Conservation (phyloP, 1,284 basidiomycete species). For the Wolfiporia cocos region DNA sequence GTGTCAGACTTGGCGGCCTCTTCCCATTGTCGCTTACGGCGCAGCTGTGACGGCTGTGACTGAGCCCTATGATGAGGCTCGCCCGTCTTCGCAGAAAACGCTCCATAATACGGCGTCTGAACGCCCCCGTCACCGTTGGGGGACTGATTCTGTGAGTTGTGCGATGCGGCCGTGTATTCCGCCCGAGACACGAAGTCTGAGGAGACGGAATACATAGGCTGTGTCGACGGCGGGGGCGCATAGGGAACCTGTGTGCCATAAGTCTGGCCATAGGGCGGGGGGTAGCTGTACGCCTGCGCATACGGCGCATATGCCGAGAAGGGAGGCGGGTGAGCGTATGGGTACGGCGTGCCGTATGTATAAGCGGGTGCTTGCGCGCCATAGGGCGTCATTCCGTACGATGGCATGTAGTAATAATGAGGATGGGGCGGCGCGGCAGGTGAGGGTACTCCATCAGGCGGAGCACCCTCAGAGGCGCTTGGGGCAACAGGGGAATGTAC, state of each 20-base stretch:
- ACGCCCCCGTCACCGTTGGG: not conserved
- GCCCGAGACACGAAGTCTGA: conserved; percentile 6
- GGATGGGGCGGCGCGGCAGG: conserved; percentile 1
- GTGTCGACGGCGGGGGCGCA: conserved; percentile 2
- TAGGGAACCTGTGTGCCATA: conserved; percentile 11
- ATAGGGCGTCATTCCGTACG: conserved; percentile 27
- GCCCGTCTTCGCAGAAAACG: conserved; percentile 17
- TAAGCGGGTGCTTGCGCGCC: conserved; percentile 10
- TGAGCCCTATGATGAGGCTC: conserved; percentile 7
- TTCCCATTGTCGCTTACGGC: conserved; percentile 3
- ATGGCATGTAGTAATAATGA: conserved; percentile 28
- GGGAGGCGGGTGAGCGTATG: conserved; percentile 14
- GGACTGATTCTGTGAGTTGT: conserved; percentile 3
- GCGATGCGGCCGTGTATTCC: conserved; percentile 6
- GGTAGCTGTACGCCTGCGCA: conserved; percentile 16
- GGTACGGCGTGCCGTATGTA: conserved; percentile 14
- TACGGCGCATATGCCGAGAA: conserved; percentile 14
- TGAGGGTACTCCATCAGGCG: conserved; percentile 2
- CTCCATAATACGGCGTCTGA: conserved; percentile 7
- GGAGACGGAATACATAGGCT: conserved; percentile 5
- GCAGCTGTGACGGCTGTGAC: not conserved
- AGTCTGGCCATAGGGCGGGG: conserved; percentile 13
- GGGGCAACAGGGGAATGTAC: not conserved
- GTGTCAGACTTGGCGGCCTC: no score
- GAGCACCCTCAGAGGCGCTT: not conserved